These are phyloP conservation scores for Apiosordaria backusii DNA, from an alignment of 495 filamentous ascomycete genomes.

Conservation along the genomic window DNA sequence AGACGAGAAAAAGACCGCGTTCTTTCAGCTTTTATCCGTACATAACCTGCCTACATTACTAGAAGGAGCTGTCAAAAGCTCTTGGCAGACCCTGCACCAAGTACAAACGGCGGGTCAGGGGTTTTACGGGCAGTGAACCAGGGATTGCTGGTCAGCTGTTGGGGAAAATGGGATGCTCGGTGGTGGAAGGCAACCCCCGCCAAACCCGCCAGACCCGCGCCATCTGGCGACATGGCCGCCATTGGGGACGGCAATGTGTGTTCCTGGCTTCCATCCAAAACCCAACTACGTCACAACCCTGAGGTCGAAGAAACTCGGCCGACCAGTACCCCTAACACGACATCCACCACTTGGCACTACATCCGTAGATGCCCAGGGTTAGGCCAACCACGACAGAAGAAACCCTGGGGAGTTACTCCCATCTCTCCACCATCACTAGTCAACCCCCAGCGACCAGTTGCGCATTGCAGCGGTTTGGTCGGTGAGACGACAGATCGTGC, in stretches of 20 bases:
- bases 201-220: constrained; percentile 12
- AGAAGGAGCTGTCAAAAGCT: not conserved
- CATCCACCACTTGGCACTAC: not conserved
- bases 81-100: not conserved
- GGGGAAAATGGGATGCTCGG: not conserved
- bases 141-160: constrained; percentile 7
- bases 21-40: too few species aligned
- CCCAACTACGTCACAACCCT: constrained; percentile 10
- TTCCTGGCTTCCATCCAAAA: constrained; percentile 5
- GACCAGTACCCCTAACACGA: not conserved
- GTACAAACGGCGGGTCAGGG: not conserved
- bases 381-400: not conserved
- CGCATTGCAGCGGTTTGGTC: too few species aligned
- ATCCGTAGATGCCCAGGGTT: too few species aligned
- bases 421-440: not conserved
- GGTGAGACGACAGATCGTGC: not conserved
- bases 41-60: too few species aligned
- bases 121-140: not conserved
- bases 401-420: not conserved
- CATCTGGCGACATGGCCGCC: constrained; percentile 17
- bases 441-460: too few species aligned
- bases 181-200: not conserved
- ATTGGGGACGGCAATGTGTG: not conserved
- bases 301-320: not conserved
- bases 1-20: too few species aligned